Conservation (phyloP, 331 rosid genomes). For the Dryas integrifolia region DNA sequence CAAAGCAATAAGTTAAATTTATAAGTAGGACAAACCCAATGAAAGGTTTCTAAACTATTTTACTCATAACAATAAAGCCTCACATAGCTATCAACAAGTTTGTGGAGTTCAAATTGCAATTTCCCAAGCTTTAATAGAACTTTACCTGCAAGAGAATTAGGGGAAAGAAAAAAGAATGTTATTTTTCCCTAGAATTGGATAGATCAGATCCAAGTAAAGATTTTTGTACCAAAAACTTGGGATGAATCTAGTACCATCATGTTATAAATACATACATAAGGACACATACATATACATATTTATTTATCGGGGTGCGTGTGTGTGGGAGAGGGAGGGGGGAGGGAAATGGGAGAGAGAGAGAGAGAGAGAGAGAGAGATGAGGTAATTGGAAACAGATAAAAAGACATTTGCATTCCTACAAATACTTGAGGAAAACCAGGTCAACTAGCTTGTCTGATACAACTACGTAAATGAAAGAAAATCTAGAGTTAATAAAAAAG, state of each 20-base stretch:
- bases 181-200: background rate
- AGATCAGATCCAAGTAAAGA: background rate
- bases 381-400: background rate
- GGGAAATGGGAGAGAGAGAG: background rate
- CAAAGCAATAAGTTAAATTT: conserved; percentile 20
- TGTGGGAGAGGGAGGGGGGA: background rate
- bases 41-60: background rate
- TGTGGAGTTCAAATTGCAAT: conserved; percentile 80
- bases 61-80: conserved; percentile 23
- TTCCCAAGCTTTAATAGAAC: conserved; percentile 84
- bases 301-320: too few relatives aligned
- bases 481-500: background rate
- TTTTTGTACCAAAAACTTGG: background rate
- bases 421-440: background rate
- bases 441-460: background rate
- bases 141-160: conserved; percentile 52
- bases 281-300: too few relatives aligned
- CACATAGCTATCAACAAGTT: conserved; percentile 83
- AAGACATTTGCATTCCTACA: background rate
- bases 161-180: conserved; percentile 3
- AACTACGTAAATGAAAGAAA: background rate
- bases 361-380: background rate
- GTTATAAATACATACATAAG: too few relatives aligned
- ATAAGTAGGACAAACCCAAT: conserved; percentile 20
- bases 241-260: background rate